Base-by-base conservation (phyloP, 495 filamentous ascomycete species). In the Podospora sp. region DNA sequence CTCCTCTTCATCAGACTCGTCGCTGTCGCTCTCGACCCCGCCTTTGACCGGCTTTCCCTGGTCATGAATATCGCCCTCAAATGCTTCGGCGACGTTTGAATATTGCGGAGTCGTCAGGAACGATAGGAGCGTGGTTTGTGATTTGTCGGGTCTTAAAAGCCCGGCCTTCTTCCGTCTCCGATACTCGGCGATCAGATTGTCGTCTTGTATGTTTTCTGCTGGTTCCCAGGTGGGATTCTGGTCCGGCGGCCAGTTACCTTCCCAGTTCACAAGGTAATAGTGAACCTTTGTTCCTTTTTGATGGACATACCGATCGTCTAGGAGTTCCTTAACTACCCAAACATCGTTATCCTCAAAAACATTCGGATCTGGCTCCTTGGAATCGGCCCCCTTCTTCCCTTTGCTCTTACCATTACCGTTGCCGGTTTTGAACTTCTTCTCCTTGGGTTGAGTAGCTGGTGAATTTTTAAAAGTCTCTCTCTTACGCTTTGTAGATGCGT, bases 201-300 rank as follows among this genome's bases (percentile, higher is more conserved):
- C 62, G 16, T 77, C 55, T 6, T 67, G 59, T 16, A 84, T 78
- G 40, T 83, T 80, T 3, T 73, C 74, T 46, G 74, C 76, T 0
- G 80, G 81, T 67, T 83, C 81, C 82, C 82, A 84, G 0, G 80
- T 80, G 0, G 79, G 80, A 57, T 83, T 81, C 52, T 83, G 77
- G 12, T 76, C 76, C 1, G 71, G 66, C 0, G 82, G 82, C 82
- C 82, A 84, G 29, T 82, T 65, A 6, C 81, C 82, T n/a, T 69
- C 74, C 82, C 82, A 84, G 25, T 77, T 72, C 3, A 84, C 81
- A 9, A 78, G 75, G 65, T 79, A 84, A 53, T 73, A 69, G 36
- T 77, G 71, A 9, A 76, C 68, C 59, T 72, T 73, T 20, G 50
- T 63, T 2, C 69, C 72, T 0, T 71, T 61, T 3, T 69, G 65